Conservation (phyloP, 179 eudicot genomes). For the Drosera spatulata region DNA sequence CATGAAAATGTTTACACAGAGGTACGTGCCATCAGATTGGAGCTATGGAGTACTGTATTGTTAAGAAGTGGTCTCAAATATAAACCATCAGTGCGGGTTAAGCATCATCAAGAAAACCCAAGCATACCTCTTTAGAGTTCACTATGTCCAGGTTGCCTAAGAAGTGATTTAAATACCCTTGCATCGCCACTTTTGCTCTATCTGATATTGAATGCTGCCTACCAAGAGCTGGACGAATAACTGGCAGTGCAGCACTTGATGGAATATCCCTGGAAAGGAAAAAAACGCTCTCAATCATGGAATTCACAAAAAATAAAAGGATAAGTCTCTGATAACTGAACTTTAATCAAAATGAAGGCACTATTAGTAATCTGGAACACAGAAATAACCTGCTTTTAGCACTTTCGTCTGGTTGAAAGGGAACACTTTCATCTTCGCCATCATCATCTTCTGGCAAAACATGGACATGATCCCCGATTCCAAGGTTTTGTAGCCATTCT, state of each 20-base stretch:
- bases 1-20: too few species aligned
- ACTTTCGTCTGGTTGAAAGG: slow-evolving; percentile 3
- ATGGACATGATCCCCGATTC: slow-evolving; percentile 46
- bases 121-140: slow-evolving; percentile 55
- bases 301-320: neutral
- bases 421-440: slow-evolving; percentile 40
- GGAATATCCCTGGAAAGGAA: slow-evolving; percentile 78
- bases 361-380: too few species aligned
- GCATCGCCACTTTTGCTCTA: slow-evolving; percentile 59
- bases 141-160: slow-evolving; percentile 56
- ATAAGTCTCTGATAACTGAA: too few species aligned
- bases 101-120: neutral
- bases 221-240: slow-evolving; percentile 62
- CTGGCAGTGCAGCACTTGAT: slow-evolving; percentile 63
- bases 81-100: neutral
- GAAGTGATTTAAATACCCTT: slow-evolving; percentile 65
- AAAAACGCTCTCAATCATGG: slow-evolving; percentile 40
- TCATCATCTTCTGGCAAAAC: slow-evolving; percentile 56
- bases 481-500: slow-evolving; percentile 77
- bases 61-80: too few species aligned
- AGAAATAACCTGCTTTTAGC: slow-evolving; percentile 35
- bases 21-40: too few species aligned
- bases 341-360: too few species aligned
- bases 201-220: slow-evolving; percentile 64
- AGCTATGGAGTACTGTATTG: too few species aligned